phyloP scores from a whole-genome alignment of 2,329 filamentous ascomycete genomes.

The Akanthomyces dipterigenus region DNA sequence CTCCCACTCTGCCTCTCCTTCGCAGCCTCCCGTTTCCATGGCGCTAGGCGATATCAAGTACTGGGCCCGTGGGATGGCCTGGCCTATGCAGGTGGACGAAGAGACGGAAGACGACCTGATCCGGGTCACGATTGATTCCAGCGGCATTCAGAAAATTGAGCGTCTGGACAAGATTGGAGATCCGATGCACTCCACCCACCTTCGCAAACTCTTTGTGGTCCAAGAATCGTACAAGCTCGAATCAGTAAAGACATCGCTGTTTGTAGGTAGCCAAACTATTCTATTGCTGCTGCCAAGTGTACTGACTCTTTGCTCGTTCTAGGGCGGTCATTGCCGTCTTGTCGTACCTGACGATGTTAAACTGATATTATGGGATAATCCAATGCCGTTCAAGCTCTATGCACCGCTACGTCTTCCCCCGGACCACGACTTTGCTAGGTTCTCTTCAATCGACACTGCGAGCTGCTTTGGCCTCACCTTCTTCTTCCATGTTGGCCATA shows the following conservation, averaged over 20 bases:
- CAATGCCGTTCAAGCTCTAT: not conserved
- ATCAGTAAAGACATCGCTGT: not conserved
- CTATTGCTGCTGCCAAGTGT: not conserved
- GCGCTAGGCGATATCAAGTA: constrained; percentile 1
- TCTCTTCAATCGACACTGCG: not conserved
- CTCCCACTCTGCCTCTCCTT: not conserved
- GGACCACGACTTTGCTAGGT: not conserved
- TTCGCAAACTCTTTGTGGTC: constrained; percentile 1
- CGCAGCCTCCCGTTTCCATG: not conserved
- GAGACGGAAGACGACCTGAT: not conserved
- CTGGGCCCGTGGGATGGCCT: constrained; percentile 1
- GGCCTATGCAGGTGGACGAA: not conserved
- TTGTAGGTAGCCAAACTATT: not conserved
- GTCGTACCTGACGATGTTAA: not conserved
- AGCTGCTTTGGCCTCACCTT: constrained; percentile 8
- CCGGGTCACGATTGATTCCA: constrained; percentile 1
- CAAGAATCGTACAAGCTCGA: not conserved
- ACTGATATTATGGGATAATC: not conserved
- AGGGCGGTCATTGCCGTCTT: constrained; percentile 4
- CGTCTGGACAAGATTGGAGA: not conserved
- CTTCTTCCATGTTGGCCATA: not conserved
- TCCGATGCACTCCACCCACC: not conserved
- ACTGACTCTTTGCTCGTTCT: not conserved
- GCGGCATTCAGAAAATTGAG: constrained; percentile 5
- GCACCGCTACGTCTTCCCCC: not conserved